A percentile compares a stretch with the other conserved stretches of the same genome.
Evolutionary conservation across 169 alveolate genomes (phyloP).

Genomic region (Cryptosporidium andersoni): DNA sequence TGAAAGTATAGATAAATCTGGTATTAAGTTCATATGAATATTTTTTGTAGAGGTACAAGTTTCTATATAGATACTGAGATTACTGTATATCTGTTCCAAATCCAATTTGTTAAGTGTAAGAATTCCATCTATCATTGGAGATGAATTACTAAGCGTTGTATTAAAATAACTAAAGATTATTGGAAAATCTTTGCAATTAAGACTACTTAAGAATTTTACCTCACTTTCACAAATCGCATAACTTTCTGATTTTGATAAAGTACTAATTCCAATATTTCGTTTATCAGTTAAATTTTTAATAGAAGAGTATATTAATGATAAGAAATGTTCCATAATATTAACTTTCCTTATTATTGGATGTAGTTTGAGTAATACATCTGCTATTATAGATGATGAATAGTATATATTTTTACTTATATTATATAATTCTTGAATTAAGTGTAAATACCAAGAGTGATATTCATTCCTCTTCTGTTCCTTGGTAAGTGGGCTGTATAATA

Average conservation of each 20-base stretch:
- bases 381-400: slow-evolving; percentile 41
- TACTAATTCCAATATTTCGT: neutral
- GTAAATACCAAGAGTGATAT: slow-evolving; percentile 16
- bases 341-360: slow-evolving; percentile 33
- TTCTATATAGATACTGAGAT: slow-evolving; percentile 25
- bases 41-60: slow-evolving; percentile 41
- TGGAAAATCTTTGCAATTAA: slow-evolving; percentile 24
- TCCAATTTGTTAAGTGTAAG: slow-evolving; percentile 39
- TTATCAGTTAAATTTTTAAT: slow-evolving; percentile 26
- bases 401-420: slow-evolving; percentile 52
- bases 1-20: slow-evolving; percentile 50
- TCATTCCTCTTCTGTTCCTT: slow-evolving; percentile 44
- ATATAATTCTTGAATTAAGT: slow-evolving; percentile 38
- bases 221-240: slow-evolving; percentile 40
- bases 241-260: slow-evolving; percentile 27
- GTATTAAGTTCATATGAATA: slow-evolving; percentile 49
- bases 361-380: slow-evolving; percentile 40
- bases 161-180: slow-evolving; percentile 50
- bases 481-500: slow-evolving; percentile 13
- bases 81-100: slow-evolving; percentile 25
- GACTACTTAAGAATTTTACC: slow-evolving; percentile 13
- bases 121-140: slow-evolving; percentile 54
- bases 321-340: slow-evolving; percentile 38
- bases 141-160: slow-evolving; percentile 37
- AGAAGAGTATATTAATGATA: slow-evolving; percentile 41